These are phyloP conservation scores for Fusarium liriodendri DNA, from an alignment of 2,329 filamentous ascomycete species.

Conservation along the genomic window DNA sequence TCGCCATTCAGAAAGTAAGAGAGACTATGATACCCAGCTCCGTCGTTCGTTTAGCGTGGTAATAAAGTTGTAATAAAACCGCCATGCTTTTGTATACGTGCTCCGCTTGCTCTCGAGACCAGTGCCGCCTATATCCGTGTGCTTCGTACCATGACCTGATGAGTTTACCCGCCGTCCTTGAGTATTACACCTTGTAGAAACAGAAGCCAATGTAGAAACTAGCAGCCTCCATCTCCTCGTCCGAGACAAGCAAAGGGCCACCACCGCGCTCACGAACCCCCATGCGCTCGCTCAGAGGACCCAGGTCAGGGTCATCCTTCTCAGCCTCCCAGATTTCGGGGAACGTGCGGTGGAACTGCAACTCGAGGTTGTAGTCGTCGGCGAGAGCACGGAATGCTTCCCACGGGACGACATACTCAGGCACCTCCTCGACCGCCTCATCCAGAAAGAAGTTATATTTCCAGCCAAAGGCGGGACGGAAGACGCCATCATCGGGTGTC, in stretches of 20 bases:
- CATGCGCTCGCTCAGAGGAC: conserved; percentile 94
- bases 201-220: conserved; percentile 95
- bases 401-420: conserved; percentile 98
- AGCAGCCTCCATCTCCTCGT: conserved; percentile 92
- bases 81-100: conserved; percentile 25
- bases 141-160: conserved; percentile 5
- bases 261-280: conserved; percentile 81
- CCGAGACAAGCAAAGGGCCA: conserved; percentile 75
- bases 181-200: conserved; percentile 87
- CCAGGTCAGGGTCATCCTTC: conserved; percentile 84
- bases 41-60: conserved; percentile 25
- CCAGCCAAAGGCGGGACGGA: conserved; percentile 96
- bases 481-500: conserved; percentile 87
- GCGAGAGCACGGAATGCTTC: conserved; percentile 95
- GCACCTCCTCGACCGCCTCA: conserved; percentile 95
- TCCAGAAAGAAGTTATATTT: conserved; percentile 97
- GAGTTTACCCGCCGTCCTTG: background rate
- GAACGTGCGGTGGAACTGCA: conserved; percentile 94
- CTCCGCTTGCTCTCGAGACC: background rate
- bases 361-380: conserved; percentile 95
- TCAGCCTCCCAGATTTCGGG: conserved; percentile 92
- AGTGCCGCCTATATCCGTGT: conserved; percentile 1
- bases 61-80: conserved; percentile 33
- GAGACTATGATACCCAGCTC: conserved; percentile 49
- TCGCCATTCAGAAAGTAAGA: conserved; percentile 26